Base-by-base conservation (phyloP, 148 eudicot species). In the Diospyros lotus region DNA sequence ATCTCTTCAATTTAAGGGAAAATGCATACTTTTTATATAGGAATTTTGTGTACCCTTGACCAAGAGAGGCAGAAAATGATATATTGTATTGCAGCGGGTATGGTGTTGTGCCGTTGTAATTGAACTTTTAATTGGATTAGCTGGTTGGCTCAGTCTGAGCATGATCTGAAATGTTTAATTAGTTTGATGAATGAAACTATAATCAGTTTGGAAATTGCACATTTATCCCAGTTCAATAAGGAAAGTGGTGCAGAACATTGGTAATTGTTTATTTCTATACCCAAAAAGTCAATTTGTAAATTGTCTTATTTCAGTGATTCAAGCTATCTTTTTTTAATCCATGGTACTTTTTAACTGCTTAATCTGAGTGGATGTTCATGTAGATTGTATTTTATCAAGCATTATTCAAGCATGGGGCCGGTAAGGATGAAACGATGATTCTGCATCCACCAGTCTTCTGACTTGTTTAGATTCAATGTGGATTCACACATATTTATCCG, bases 131-230 rank as follows among this genome's bases (percentile, higher is more conserved):
- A 18, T 61, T 60, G 1, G 15, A 73, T 48, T 58, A 17, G 11
- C 65, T 17, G 75, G 53, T 45, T 72, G 53, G 38, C 52, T 42
- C 14, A 43, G 52, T 51, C 74, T 18, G 5, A 12, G 41, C 63
- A 71, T 71, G 73, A 10, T 55, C 28, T 58, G 73, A 50, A 54
- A 41, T 18, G 41, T 71, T 71, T 58, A 63, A 45, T 52, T 7
- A 11, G 39, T 59, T 43, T 18, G 2, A 59, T 45, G 44, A 42
- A 2, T 17, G 13, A 46, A 46, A 46, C 10, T 48, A 10, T 48
- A 9, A 6, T 4, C 18, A 9, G 55, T 48, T 46, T 46, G 41
- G 48, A 48, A 67, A 48, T 28, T 67, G 53, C 13, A 58, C 58
- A 45, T 44, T 39, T 42, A 59, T 4, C 41, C 58, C 53, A 58